Evolutionary conservation across 2,329 filamentous ascomycete genomes (phyloP), one percentile per base, ranked within the genome.

Genomic region (Arthrinium puccinioides): DNA sequence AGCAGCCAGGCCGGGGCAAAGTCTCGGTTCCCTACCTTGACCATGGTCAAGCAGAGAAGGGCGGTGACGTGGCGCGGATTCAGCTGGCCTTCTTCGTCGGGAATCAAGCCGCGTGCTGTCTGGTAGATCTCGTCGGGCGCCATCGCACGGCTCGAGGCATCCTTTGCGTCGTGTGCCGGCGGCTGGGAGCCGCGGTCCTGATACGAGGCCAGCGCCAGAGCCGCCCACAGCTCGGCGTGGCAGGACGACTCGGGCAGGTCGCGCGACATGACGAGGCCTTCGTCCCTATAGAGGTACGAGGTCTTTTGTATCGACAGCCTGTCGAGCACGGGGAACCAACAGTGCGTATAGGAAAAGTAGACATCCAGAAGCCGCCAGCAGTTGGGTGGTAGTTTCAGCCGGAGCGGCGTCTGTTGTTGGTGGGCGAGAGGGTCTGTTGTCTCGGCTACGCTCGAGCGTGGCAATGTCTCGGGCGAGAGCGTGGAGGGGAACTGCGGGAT

Each of bases 341-440:
- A 78, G 53, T 88, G 82, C 0, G 80, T 85, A 48, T 85, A 86
- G 2, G 82, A 75, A 42, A 86, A 84, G 53, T 87, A 88, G 5
- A 83, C 69, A 46, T 87, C 81, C 26, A 88, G 61, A 4, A 88
- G 66, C 3, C 70, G 65, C 63, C 68, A 79, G 52, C 70, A 74
- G 49, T 75, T 70, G 13, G 56, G 51, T 13, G 70, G 78, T 0
- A 83, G 60, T 27, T 51, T 59, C 13, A 48, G n/a, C n/a, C n/a
- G n/a, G n/a, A n/a, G n/a, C 25, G 13, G 34, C 9, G 39, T 36
- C 32, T 36, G 39, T 16, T 9, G 34, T 41, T 18, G 21, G 39
- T 11, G 18, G 20, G 25, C 13, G 25, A 11, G 25, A 27, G 5
- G 25, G 5, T 13, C 13, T 27, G 10, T 27, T n/a, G n/a, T n/a